Percentiles rank a stretch among this genome's conserved stretches.
phyloP scores from a whole-genome alignment of 129 eudicot genomes.

The Glebionis coronaria region DNA sequence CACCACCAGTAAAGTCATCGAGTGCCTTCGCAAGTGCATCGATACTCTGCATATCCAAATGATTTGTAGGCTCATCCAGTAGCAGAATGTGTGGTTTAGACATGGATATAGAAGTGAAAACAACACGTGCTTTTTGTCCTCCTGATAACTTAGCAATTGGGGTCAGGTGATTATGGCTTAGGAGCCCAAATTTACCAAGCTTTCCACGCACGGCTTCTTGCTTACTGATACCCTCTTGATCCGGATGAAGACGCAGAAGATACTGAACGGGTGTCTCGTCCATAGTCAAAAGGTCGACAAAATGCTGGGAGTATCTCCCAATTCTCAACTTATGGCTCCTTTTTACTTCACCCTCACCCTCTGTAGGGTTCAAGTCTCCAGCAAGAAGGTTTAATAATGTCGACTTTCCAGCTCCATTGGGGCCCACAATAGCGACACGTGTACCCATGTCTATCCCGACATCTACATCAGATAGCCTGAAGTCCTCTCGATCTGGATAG shows the following conservation, averaged over 20 bases:
- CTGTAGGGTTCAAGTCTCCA: conserved; percentile 14
- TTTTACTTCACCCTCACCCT: conserved; percentile 16
- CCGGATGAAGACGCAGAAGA: conserved; percentile 20
- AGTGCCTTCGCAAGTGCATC: conserved; percentile 21
- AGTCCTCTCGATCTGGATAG: conserved; percentile 15
- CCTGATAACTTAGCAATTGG: conserved; percentile 18
- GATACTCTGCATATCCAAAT: conserved; percentile 22
- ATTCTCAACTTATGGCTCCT: conserved; percentile 19
- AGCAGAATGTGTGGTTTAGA: conserved; percentile 3
- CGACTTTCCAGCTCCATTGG: conserved; percentile 17
- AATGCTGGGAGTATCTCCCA: conserved; percentile 12
- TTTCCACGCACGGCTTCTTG: conserved; percentile 19
- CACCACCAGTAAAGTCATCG: conserved; percentile 12
- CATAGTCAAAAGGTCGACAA: conserved; percentile 19
- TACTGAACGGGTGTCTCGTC: conserved; percentile 13
- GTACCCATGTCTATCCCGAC: conserved; percentile 18
- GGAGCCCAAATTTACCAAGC: conserved; percentile 20
- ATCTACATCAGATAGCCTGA: conserved; percentile 12
- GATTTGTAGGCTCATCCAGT: conserved; percentile 18
- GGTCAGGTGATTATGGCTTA: conserved; percentile 15
- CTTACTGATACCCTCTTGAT: conserved; percentile 17
- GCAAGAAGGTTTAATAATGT: conserved; percentile 12
- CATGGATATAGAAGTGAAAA: conserved; percentile 20
- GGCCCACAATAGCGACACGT: conserved; percentile 19
- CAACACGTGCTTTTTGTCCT: conserved; percentile 20